Evolutionary conservation across 345 rosid species (phyloP).

Genomic region (Brassica rapa): DNA sequence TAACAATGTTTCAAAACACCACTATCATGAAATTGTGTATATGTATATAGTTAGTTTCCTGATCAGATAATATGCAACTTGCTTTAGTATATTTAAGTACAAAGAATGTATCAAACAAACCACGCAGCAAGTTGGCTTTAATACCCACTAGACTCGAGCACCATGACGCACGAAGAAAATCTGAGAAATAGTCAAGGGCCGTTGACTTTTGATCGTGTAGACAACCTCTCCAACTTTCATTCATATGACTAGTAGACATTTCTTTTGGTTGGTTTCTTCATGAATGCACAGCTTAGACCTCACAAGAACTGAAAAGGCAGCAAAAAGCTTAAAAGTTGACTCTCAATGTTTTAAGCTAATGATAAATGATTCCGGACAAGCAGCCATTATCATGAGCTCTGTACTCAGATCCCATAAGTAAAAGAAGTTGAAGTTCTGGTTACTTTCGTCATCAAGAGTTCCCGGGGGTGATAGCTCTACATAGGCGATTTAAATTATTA

Average conservation of each 20-base stretch:
- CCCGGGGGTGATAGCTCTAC: no score
- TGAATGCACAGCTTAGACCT: no score
- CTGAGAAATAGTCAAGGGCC: background rate
- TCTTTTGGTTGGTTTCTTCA: background rate
- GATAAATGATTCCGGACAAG: no score
- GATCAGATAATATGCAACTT: background rate
- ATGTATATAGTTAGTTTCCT: background rate
- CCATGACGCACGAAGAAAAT: background rate
- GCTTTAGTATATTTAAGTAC: background rate
- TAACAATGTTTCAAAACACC: background rate
- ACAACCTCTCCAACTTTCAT: background rate
- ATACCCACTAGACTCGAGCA: background rate
- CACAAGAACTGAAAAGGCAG: no score
- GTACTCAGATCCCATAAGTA: no score
- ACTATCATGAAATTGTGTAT: background rate
- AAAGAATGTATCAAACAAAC: background rate
- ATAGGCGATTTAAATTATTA: no score
- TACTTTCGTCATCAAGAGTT: no score
- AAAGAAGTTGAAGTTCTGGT: no score
- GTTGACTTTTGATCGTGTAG: background rate
- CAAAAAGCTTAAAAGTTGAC: no score
- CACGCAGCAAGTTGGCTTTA: background rate
- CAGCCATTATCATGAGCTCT: no score
- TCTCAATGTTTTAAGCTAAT: no score
- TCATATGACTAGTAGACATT: background rate